Base-by-base conservation (phyloP, 257 asterid species). In the Solanum lycopersicoides region DNA sequence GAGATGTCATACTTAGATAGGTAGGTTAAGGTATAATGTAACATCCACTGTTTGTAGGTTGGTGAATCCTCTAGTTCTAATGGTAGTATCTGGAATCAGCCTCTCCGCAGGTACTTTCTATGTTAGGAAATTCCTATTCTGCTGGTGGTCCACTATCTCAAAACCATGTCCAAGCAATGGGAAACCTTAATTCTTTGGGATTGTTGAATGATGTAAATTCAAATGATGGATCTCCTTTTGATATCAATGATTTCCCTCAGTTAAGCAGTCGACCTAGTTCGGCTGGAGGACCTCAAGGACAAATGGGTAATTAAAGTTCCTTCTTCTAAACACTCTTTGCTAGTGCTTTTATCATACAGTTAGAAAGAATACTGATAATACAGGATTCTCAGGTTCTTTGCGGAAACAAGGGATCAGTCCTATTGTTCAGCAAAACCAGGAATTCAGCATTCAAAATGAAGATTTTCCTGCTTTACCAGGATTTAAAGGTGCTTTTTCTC, bases 401-500 rank as follows among this genome's bases (percentile, higher is more conserved):
- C 95, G 95, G 90, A 96, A 95, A 89, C 98, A 93, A 87, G 92
- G 91, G 86, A 90, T 95, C 73, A 95, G 98, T 76, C 94, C 85
- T 50, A 82, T 94, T 84, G 84, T 84, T 90, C 99, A 95, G 91
- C 99, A 94, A 91, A 96, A 94, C 88, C 98, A 93, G 89, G 98
- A 95, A 89, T 96, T 96, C 93, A 95, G 99, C 92, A 96, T 96
- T 90, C 99, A 95, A 88, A 96, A 93, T 93, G 99, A 96, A 94
- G 99, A 96, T 91, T 96, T 96, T 86, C 98, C 99, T 75, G 98
- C 99, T 88, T 92, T 95, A 92, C 98, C 98, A 15, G 98, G 98
- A 90, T 96, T 89, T 89, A 93, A 93, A 96, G 99, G 99, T 96
- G 91, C 87, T 87, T 53, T 53, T 47, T 82, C 32, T 30, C 30